Evolutionary conservation across 345 rosid genomes (phyloP).

Genomic region (Hevea brasiliensis): DNA sequence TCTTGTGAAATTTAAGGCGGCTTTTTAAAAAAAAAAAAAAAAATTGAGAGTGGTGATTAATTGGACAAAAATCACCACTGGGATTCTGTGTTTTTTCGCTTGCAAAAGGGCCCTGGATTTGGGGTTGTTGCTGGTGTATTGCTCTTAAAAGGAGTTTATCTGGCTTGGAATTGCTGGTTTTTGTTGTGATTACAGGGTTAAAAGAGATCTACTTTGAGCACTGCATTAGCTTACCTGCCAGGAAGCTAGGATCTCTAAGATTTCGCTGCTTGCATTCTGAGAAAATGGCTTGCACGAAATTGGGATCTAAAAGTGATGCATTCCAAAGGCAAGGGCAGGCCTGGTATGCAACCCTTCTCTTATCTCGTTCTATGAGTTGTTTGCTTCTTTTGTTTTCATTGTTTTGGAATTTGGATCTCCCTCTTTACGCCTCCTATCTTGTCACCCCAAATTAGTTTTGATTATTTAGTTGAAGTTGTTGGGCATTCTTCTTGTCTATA

Average conservation of each 20-base stretch:
- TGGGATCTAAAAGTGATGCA: conserved; percentile 93
- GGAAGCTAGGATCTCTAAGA: conserved; percentile 14
- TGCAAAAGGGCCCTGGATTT: conserved; percentile 7
- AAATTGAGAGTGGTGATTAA: conserved; percentile 8
- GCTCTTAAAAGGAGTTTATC: not conserved
- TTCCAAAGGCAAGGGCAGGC: conserved; percentile 96
- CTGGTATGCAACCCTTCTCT: conserved; percentile 52
- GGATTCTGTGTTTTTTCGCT: conserved; percentile 16
- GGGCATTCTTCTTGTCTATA: not conserved
- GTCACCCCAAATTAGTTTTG: not conserved
- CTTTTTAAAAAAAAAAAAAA: no score
- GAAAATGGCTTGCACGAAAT: conserved; percentile 84
- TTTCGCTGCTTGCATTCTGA: conserved; percentile 18
- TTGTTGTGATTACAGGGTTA: not conserved
- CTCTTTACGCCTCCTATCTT: conserved; percentile 1
- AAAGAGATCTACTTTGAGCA: not conserved
- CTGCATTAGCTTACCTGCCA: not conserved
- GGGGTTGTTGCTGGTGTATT: not conserved
- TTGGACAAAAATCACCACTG: not conserved
- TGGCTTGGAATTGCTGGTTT: not conserved
- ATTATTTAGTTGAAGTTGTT: not conserved
- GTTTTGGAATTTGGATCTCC: not conserved
- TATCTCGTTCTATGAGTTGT: conserved; percentile 1
- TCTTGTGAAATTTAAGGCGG: not conserved
- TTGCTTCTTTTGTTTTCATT: not conserved